These are phyloP conservation scores for Fraxinus cuspidata DNA, from an alignment of 257 asterid genomes.

Conservation along the genomic window DNA sequence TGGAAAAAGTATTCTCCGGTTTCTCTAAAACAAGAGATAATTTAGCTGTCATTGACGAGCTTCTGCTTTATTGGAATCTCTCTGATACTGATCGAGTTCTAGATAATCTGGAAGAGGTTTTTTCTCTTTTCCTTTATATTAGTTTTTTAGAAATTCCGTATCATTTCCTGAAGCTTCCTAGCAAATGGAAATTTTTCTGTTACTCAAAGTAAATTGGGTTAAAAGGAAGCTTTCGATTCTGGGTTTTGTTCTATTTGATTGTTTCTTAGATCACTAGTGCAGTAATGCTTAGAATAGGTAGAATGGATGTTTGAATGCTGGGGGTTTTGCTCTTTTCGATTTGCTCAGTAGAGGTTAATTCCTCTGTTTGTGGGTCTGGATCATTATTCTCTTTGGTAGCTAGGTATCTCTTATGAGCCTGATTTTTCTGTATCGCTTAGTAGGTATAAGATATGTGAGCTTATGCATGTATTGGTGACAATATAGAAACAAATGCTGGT, in stretches of 20 bases:
- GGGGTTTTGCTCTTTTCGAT: background rate
- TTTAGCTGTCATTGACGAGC: slow-evolving; percentile 87
- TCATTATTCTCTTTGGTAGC: background rate
- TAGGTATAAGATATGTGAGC: background rate
- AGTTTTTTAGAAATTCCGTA: background rate
- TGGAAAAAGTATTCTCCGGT: slow-evolving; percentile 85
- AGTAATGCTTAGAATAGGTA: background rate
- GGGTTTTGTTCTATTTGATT: background rate
- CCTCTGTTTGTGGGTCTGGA: background rate
- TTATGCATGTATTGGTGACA: background rate
- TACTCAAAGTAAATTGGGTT: background rate
- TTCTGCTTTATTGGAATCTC: slow-evolving; percentile 90
- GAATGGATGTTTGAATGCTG: background rate
- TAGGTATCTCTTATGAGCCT: background rate
- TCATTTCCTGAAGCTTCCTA: no score
- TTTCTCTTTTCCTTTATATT: background rate
- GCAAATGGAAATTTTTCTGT: background rate
- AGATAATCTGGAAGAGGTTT: slow-evolving; percentile 93
- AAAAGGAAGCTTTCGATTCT: background rate
- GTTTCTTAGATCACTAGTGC: background rate
- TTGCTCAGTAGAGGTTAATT: background rate
- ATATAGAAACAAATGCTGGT: background rate
- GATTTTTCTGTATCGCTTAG: background rate
- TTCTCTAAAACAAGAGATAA: slow-evolving; percentile 86
- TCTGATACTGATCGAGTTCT: slow-evolving; percentile 89